Percentiles rank a stretch among this genome's conserved stretches.
phyloP scores from a whole-genome alignment of 2,329 filamentous ascomycete genomes.

The Chaetomium sp. region DNA sequence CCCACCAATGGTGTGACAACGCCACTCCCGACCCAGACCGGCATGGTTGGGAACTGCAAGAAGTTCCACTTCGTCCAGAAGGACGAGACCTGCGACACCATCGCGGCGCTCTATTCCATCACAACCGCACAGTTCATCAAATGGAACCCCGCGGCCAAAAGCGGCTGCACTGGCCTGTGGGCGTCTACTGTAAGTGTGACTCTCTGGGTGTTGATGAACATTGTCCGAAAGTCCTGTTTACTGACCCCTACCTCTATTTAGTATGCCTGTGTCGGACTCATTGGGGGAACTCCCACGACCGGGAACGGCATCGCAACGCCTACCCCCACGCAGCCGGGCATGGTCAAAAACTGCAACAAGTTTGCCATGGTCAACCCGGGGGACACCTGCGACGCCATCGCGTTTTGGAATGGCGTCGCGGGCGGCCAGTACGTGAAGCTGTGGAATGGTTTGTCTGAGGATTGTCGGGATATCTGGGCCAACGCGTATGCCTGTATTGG shows the following conservation, averaged over 20 bases:
- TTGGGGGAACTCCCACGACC: not conserved
- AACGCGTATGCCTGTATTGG: not conserved
- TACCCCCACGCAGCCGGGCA: constrained; percentile 2
- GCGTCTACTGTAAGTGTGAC: not conserved
- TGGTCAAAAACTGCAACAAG: constrained; percentile 8
- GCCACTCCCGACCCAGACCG: constrained; percentile 23
- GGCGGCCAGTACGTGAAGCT: not conserved
- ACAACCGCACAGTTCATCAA: constrained; percentile 1
- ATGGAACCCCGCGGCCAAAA: constrained; percentile 8
- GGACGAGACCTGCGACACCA: constrained; percentile 8
- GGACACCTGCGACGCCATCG: not conserved
- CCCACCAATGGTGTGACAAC: constrained; percentile 22
- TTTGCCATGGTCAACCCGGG: not conserved
- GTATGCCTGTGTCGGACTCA: constrained; percentile 8
- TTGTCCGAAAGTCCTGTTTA: not conserved
- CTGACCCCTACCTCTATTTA: not conserved
- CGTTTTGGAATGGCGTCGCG: not conserved
- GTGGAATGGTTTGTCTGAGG: not conserved
- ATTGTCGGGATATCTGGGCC: not conserved
- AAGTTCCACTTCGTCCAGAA: constrained; percentile 9
- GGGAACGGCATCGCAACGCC: constrained; percentile 4
- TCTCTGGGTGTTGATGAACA: no score
- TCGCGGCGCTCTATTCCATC: constrained; percentile 8
- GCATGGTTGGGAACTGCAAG: constrained; percentile 22
- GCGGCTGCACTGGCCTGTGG: constrained; percentile 11